Evolutionary conservation across 805 yeast species (phyloP).

Genomic region (Lipomyces mesembrius): DNA sequence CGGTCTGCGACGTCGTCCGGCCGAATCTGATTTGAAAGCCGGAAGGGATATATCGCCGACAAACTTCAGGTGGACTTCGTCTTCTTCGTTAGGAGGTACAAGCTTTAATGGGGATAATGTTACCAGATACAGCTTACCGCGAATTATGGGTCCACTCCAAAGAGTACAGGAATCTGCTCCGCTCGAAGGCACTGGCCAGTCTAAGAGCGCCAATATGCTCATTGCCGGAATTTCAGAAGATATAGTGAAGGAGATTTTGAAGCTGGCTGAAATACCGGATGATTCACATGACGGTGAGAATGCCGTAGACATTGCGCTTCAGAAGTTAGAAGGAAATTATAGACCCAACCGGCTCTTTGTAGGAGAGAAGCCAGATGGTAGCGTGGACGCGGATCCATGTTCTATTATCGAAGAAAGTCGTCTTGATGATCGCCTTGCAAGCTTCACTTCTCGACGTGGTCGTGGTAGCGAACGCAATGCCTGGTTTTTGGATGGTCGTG

Average conservation of each 20-base stretch:
- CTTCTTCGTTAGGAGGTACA: constrained; percentile 5
- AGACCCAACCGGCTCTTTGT: constrained; percentile 4
- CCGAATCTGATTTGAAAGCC: not conserved
- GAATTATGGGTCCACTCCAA: not conserved
- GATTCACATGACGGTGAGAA: constrained; percentile 57
- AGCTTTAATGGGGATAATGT: constrained; percentile 1
- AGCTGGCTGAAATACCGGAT: constrained; percentile 84
- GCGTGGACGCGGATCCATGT: not conserved
- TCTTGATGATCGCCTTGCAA: not conserved
- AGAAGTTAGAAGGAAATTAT: constrained; percentile 75
- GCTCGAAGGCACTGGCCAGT: not conserved
- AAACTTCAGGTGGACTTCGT: constrained; percentile 6
- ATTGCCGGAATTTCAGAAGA: constrained; percentile 36
- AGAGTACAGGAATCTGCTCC: not conserved
- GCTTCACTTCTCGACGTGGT: constrained; percentile 1
- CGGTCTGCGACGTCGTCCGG: constrained; percentile 14
- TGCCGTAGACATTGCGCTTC: constrained; percentile 58
- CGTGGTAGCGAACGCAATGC: constrained; percentile 23
- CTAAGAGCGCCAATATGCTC: constrained; percentile 10
- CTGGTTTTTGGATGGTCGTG: constrained; percentile 23
- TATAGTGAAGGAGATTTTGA: constrained; percentile 52
- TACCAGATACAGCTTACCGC: constrained; percentile 12
- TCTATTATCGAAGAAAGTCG: not conserved
- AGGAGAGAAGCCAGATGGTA: constrained; percentile 22
- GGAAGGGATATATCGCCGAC: constrained; percentile 2